phyloP scores from a whole-genome alignment of 2,329 filamentous ascomycete species.

The Ophiocordyceps polyrhachis-furcata region DNA sequence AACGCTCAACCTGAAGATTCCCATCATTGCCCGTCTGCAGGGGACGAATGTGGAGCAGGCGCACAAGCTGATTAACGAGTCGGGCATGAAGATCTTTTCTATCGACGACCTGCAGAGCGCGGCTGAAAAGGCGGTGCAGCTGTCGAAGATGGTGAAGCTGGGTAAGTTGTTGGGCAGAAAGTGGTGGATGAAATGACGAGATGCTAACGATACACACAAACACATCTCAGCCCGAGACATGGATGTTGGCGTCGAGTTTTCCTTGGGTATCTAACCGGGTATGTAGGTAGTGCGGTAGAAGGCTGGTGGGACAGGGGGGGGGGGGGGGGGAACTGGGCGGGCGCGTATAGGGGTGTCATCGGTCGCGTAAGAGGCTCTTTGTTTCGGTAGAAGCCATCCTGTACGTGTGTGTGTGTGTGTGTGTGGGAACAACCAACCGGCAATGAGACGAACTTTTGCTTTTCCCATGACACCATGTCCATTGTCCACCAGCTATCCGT shows the following conservation, averaged over 20 bases:
- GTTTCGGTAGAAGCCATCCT: neutral
- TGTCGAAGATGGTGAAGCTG: conserved; percentile 99
- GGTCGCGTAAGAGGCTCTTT: neutral
- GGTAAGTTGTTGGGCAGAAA: conserved; percentile 33
- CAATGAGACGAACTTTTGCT: neutral
- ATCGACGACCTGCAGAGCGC: conserved; percentile 96
- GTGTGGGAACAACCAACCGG: no score
- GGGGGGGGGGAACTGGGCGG: neutral
- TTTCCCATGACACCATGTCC: no score
- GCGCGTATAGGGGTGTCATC: neutral
- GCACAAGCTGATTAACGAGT: conserved; percentile 86
- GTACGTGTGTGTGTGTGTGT: neutral
- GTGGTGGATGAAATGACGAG: neutral
- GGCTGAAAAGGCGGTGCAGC: conserved; percentile 95
- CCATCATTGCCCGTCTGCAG: conserved; percentile 92
- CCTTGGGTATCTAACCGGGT: conserved; percentile 61
- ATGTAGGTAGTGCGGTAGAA: neutral
- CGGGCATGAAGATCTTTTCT: conserved; percentile 97
- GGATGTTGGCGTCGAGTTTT: conserved; percentile 92
- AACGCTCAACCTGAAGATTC: conserved; percentile 87
- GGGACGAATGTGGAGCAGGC: conserved; percentile 96
- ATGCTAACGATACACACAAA: neutral
- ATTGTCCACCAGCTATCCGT: no score
- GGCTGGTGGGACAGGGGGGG: neutral
- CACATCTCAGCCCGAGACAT: conserved; percentile 59